Evolutionary conservation across 176 grass and related monocot genomes (phyloP), one percentile per base, ranked within the genome.

Genomic region (Thinopyrum elongatum): DNA sequence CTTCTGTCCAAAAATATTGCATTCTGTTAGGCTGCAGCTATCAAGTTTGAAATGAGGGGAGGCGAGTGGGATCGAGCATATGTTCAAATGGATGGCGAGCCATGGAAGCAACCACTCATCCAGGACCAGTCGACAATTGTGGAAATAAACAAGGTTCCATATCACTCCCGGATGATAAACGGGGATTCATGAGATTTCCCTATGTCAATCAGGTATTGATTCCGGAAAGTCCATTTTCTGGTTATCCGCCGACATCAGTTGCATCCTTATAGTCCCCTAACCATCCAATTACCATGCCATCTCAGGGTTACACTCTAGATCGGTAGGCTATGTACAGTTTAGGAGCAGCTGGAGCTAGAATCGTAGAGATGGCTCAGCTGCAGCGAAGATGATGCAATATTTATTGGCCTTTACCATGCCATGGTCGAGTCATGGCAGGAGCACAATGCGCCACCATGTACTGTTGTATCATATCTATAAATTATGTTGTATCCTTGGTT

Each of bases 21-120:
- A n/a, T 69, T 60, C 29, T 93, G 70, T 42, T 76, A 98, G 93
- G 95, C 95, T 81, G 89, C 95, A 35, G 93, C 91, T 46, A 89
- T 98, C 53, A 98, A 95, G 78, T 77, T 98, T 25, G 95, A 98
- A 92, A 81, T 98, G 57, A 92, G 95, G 87, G 93, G 93, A 6
- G 87, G 93, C 4, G 65, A 94, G 83, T 98, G 95, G 91, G 83
- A 94, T 67, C 85, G 87, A 71, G 89, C 81, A 58, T 98, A 98
- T 86, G 49, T 98, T 66, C 95, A 98, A 89, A 92, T 95, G 67
- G 95, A 98, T 22, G 95, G 95, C 60, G 95, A 98, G 78, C 95
- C 95, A 35, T 98, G 95, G 95, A 98, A 84, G 79, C 95, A 98
- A 62, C 89, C 91, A 22, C 89, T 98, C 21, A 19, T 71, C 35